phyloP scores from a whole-genome alignment of 179 eudicot genomes.

The Silene vulgaris region DNA sequence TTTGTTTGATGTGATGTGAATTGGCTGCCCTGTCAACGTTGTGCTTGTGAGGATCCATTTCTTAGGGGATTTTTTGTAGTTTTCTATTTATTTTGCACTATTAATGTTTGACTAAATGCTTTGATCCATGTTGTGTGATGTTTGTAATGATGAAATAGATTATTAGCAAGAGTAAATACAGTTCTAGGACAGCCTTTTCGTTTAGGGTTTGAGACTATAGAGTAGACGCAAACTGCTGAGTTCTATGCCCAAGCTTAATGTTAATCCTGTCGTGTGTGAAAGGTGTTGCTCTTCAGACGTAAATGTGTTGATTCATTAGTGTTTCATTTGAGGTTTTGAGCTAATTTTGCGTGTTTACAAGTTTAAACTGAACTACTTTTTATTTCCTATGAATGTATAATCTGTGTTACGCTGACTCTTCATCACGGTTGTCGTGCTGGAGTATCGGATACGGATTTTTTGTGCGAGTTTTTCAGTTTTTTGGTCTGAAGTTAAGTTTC shows the following conservation, averaged over 20 bases:
- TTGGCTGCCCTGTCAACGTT: neutral
- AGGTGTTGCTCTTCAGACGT: neutral
- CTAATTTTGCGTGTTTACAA: neutral
- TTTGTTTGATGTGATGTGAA: constrained; percentile 5
- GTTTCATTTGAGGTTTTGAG: neutral
- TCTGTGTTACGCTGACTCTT: no score
- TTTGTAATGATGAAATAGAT: constrained; percentile 8
- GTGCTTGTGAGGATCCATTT: neutral
- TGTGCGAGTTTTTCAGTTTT: no score
- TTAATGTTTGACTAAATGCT: constrained; percentile 5
- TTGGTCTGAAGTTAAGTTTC: no score
- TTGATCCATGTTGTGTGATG: neutral
- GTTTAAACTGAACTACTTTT: neutral
- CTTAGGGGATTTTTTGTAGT: neutral
- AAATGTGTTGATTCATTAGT: neutral
- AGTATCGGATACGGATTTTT: no score
- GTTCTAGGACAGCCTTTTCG: neutral
- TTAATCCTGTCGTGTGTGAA: neutral
- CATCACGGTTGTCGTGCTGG: no score
- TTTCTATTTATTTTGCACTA: neutral
- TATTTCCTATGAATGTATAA: neutral
- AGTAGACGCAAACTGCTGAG: neutral
- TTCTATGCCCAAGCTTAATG: neutral
- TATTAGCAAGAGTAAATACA: neutral
- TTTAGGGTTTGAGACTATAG: constrained; percentile 3